A percentile compares a stretch with the other conserved stretches of the same genome.
phyloP scores from a whole-genome alignment of 208 protist species.

The Leishmania tropica region DNA sequence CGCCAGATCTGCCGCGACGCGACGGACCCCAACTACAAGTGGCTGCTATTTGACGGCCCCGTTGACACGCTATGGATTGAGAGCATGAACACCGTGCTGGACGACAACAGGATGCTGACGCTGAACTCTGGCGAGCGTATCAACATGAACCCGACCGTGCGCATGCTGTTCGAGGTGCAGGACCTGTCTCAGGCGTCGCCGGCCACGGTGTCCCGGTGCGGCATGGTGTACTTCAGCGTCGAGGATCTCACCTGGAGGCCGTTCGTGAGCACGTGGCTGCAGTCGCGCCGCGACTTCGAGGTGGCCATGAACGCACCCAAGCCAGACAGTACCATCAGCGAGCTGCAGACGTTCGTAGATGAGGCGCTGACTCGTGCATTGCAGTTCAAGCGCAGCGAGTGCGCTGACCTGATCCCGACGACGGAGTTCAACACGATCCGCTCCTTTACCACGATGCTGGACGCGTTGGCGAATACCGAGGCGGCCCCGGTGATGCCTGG shows the following conservation, averaged over 20 bases:
- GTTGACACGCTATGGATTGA: constrained; percentile 99
- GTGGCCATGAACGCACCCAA: constrained; percentile 89
- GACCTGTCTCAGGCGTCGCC: constrained; percentile 98
- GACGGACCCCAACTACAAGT: constrained; percentile 94
- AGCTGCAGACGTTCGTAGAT: constrained; percentile 87
- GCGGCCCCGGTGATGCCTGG: constrained; percentile 73
- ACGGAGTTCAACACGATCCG: constrained; percentile 89
- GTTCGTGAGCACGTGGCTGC: constrained; percentile 95
- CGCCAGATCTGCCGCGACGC: constrained; percentile 92
- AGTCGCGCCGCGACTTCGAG: constrained; percentile 82
- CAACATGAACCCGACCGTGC: constrained; percentile 94
- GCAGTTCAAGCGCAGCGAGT: constrained; percentile 80
- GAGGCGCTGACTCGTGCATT: constrained; percentile 84
- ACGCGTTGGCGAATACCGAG: constrained; percentile 92
- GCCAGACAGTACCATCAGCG: constrained; percentile 85
- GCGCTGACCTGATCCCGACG: constrained; percentile 91
- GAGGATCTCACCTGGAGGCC: constrained; percentile 96
- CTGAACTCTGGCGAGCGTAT: constrained; percentile 99
- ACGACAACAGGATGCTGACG: constrained; percentile 99
- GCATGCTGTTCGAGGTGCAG: constrained; percentile 99
- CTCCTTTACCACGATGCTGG: constrained; percentile 95
- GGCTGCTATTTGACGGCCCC: constrained; percentile 98
- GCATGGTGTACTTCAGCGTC: constrained; percentile 98
- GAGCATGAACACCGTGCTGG: constrained; percentile 99
- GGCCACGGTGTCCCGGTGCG: constrained; percentile 98